Evolutionary conservation across 495 filamentous ascomycete species (phyloP), one percentile per base, ranked within the genome.

Genomic region (Hyaloscypha finlandica): DNA sequence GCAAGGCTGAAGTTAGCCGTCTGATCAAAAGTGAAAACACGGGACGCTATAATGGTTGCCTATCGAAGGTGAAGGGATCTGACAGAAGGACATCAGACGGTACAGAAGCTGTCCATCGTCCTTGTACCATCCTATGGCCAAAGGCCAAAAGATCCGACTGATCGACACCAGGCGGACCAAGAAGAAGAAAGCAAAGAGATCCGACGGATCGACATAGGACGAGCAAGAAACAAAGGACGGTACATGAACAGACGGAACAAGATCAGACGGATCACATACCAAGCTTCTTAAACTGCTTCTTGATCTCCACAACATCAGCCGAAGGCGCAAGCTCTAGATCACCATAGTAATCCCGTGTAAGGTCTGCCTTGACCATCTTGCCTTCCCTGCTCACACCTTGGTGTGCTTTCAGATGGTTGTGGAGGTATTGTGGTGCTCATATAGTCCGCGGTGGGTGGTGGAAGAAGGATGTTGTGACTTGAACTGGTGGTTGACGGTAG

Each of bases 221-320:
- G 42, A 1, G 16, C 1, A 48, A 19, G 16, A 19, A 48, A 16
- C 9, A 48, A 48, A 48, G 35, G 12, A 37, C 35, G 12, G 12
- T 19, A 60, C 16, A 39, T 30, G 14, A 65, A 37, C 30, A 59
- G 39, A 45, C n/a, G 37, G 32, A 19, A 31, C 51, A 22, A 39
- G 11, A 37, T 37, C 35, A 37, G 35, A 1, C 35, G 35, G 35
- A 11, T 25, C 52, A 68, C 81, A 63, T 79, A 93, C 91, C 91
- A 71, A 96, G 83, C 77, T 92, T 93, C 71, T 87, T 85, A 79
- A 93, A 97, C 71, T 93, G 90, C 78, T 88, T 93, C 77, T 92
- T 95, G 71, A 97, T 86, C 45, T 95, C 92, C 4, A 85, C 84
- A 4, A 82, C 70, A 67, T 89, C 86, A 42, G 90, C 91, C 64